Evolutionary conservation across 768 basidiomycete genomes (phyloP).

Genomic region (Tulasnella sp.): DNA sequence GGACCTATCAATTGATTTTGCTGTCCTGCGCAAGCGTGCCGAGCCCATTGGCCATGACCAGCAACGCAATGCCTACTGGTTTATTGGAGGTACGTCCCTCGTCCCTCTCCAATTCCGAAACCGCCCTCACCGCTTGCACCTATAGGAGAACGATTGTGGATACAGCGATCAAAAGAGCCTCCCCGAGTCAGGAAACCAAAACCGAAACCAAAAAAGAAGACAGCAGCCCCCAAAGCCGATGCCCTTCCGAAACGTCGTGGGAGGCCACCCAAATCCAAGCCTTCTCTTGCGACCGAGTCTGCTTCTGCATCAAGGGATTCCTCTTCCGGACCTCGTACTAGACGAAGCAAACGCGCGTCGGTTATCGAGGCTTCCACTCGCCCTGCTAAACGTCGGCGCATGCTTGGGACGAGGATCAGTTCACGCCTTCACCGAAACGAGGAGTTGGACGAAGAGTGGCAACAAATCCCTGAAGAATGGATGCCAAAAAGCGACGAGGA

Average conservation of each 20-base stretch:
- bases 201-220: conserved; percentile 13
- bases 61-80: conserved; percentile 22
- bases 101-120: neutral
- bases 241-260: conserved; percentile 11
- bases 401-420: conserved; percentile 15
- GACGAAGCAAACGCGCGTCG: conserved; percentile 15
- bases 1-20: neutral
- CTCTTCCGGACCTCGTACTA: conserved; percentile 4
- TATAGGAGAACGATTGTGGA: conserved; percentile 20
- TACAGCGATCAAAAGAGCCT: conserved; percentile 15
- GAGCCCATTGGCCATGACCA: conserved; percentile 22
- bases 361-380: neutral
- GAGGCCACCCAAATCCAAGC: conserved; percentile 1
- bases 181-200: conserved; percentile 11
- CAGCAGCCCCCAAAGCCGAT: neutral
- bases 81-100: conserved; percentile 17
- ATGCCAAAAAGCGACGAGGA: conserved; percentile 9
- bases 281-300: neutral
- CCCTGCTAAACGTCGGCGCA: conserved; percentile 7
- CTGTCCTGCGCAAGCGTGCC: conserved; percentile 2
- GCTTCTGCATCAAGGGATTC: neutral
- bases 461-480: conserved; percentile 21
- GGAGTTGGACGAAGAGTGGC: conserved; percentile 20
- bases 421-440: conserved; percentile 8
- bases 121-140: neutral